Percentiles rank a stretch among this genome's conserved stretches.
These are phyloP conservation scores for Colletotrichum cuscutae DNA, from an alignment of 2,329 filamentous ascomycete species.

Conservation along the genomic window DNA sequence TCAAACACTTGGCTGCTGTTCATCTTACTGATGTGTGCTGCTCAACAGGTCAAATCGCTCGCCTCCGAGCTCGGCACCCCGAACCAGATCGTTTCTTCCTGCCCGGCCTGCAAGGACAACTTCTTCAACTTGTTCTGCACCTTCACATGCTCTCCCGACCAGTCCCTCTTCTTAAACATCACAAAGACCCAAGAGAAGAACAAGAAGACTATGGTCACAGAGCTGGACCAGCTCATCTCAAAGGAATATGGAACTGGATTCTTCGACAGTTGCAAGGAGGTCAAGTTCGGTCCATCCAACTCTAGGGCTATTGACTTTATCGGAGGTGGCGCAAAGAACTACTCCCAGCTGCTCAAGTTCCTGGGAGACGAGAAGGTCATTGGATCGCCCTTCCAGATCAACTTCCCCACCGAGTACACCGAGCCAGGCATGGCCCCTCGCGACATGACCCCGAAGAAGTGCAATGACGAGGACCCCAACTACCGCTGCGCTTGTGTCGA, in stretches of 20 bases:
- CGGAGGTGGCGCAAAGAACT: slow-evolving; percentile 93
- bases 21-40: not conserved
- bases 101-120: slow-evolving; percentile 96
- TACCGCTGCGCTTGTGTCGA: slow-evolving; percentile 96
- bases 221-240: slow-evolving; percentile 90
- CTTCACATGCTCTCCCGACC: slow-evolving; percentile 97
- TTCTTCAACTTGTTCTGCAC: slow-evolving; percentile 99
- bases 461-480: slow-evolving; percentile 86
- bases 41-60: slow-evolving; percentile 75
- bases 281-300: slow-evolving; percentile 96
- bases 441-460: slow-evolving; percentile 81
- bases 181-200: slow-evolving; percentile 75
- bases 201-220: slow-evolving; percentile 73
- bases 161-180: slow-evolving; percentile 94
- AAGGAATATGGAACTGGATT: slow-evolving; percentile 87
- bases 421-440: slow-evolving; percentile 78
- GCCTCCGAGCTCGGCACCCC: slow-evolving; percentile 88
- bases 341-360: slow-evolving; percentile 87
- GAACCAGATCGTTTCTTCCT: slow-evolving; percentile 89
- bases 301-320: slow-evolving; percentile 96
- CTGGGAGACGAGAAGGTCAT: slow-evolving; percentile 90
- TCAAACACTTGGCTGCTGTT: not conserved
- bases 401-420: slow-evolving; percentile 76
- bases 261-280: slow-evolving; percentile 98
- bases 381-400: slow-evolving; percentile 98